Conservation (phyloP, 495 filamentous ascomycete genomes). For the Aspergillus baeticus region DNA sequence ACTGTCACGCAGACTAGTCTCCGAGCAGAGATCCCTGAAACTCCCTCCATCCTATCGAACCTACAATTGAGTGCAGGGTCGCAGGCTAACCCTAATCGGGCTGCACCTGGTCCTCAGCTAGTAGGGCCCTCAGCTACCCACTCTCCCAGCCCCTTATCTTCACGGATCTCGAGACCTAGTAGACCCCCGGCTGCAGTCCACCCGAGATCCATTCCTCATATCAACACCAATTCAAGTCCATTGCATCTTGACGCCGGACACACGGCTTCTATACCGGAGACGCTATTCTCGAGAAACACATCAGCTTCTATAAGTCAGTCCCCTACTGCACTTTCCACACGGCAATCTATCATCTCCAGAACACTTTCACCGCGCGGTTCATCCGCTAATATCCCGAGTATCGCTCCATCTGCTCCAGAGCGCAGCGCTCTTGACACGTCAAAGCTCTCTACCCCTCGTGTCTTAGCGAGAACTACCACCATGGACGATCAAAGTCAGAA, state of each 20-base stretch:
- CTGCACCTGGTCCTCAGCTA: slow-evolving; percentile 4
- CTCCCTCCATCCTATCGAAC: slow-evolving; percentile 12
- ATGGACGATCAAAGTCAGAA: slow-evolving; percentile 22
- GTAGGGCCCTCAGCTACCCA: not conserved
- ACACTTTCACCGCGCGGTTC: not conserved
- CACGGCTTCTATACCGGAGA: slow-evolving; percentile 3
- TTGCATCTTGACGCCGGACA: not conserved
- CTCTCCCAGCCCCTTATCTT: not conserved
- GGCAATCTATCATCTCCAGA: not conserved
- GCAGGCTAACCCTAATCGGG: not conserved
- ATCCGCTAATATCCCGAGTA: not conserved
- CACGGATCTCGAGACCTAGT: not conserved
- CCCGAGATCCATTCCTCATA: not conserved
- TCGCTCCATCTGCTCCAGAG: not conserved
- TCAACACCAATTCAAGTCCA: not conserved
- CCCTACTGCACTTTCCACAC: not conserved
- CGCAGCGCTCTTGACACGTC: not conserved
- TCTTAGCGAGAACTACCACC: not conserved
- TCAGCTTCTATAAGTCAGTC: not conserved
- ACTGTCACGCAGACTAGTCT: not conserved
- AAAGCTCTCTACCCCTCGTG: not conserved
- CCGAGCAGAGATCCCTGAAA: slow-evolving; percentile 27
- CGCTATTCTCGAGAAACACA: not conserved
- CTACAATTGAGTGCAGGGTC: slow-evolving; percentile 4
- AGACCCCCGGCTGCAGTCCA: not conserved